A percentile compares a stretch with the other conserved stretches of the same genome.
These are phyloP conservation scores for Aureobasidium sp. DNA, from an alignment of 2,329 filamentous ascomycete genomes.

Conservation along the genomic window DNA sequence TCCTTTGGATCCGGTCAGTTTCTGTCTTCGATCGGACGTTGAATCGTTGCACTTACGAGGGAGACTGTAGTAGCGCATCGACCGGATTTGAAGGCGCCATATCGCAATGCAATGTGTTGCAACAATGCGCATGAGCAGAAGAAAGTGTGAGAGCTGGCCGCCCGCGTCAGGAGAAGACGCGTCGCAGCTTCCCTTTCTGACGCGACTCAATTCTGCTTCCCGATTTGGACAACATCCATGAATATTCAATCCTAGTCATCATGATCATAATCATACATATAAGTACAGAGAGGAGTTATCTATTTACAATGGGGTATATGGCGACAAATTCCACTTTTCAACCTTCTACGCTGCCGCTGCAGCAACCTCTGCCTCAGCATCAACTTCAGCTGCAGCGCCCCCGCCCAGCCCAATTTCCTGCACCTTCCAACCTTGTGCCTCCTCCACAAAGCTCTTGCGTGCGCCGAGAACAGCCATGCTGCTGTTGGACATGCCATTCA, in stretches of 20 bases:
- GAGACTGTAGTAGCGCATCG: slow-evolving; percentile 16
- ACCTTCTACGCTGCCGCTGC: slow-evolving; percentile 4
- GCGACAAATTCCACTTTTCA: not conserved
- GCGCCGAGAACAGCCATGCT: slow-evolving; percentile 71
- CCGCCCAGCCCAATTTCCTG: slow-evolving; percentile 60
- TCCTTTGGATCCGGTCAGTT: not conserved
- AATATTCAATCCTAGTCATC: not conserved
- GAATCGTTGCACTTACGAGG: slow-evolving; percentile 9
- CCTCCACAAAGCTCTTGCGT: slow-evolving; percentile 63
- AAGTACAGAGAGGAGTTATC: slow-evolving; percentile 11
- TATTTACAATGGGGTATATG: slow-evolving; percentile 16
- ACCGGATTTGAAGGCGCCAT: slow-evolving; percentile 13
- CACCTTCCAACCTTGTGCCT: slow-evolving; percentile 61
- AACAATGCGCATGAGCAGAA: not conserved
- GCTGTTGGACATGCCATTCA: slow-evolving; percentile 45
- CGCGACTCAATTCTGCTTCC: slow-evolving; percentile 7
- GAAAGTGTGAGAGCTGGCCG: not conserved
- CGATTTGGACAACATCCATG: not conserved
- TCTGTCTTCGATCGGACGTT: not conserved
- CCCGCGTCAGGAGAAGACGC: slow-evolving; percentile 9
- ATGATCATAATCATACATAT: slow-evolving; percentile 8
- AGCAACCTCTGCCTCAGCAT: slow-evolving; percentile 21
- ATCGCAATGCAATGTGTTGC: not conserved
- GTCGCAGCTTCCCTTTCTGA: not conserved
- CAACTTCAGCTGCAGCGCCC: slow-evolving; percentile 20